Percentiles rank a stretch among this genome's conserved stretches.
Evolutionary conservation across 2,329 filamentous ascomycete species (phyloP).

Genomic region (Epichloe hybrida): DNA sequence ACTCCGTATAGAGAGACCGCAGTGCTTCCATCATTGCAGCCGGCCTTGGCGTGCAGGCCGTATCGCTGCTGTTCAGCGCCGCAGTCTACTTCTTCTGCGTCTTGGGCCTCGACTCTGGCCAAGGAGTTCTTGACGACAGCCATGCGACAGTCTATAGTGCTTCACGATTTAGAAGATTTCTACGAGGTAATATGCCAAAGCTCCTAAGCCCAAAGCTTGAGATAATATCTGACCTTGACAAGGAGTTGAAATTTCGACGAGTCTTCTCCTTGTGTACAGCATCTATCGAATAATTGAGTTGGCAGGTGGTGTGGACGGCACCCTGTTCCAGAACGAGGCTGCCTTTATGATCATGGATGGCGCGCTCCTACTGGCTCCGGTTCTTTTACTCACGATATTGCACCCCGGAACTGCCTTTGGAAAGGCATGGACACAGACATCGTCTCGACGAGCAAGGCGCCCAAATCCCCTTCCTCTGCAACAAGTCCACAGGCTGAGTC

Average conservation of each 20-base stretch:
- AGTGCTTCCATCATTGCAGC: slow-evolving; percentile 27
- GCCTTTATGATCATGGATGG: slow-evolving; percentile 27
- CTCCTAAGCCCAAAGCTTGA: too few species aligned
- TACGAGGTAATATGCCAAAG: slow-evolving; percentile 23
- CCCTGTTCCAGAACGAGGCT: slow-evolving; percentile 24
- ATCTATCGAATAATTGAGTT: slow-evolving; percentile 28
- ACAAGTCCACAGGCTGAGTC: slow-evolving; percentile 4
- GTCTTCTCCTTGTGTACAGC: slow-evolving; percentile 27
- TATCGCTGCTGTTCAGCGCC: slow-evolving; percentile 26
- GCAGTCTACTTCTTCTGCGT: slow-evolving; percentile 27
- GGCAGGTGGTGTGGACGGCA: slow-evolving; percentile 19
- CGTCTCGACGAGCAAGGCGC: slow-evolving; percentile 14
- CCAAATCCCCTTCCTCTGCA: slow-evolving; percentile 9
- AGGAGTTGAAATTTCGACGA: slow-evolving; percentile 25
- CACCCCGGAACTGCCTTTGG: slow-evolving; percentile 28
- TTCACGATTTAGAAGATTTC: slow-evolving; percentile 27
- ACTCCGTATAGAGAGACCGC: slow-evolving; percentile 17
- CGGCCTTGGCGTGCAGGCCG: slow-evolving; percentile 31
- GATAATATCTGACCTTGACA: neutral
- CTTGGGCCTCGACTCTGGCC: slow-evolving; percentile 23
- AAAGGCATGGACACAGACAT: slow-evolving; percentile 26
- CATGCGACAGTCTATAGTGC: slow-evolving; percentile 29
- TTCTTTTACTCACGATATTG: slow-evolving; percentile 21
- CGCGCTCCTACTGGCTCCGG: slow-evolving; percentile 24
- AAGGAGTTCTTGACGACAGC: slow-evolving; percentile 24